These are phyloP conservation scores for Nepenthes gracilis DNA, from an alignment of 148 eudicot genomes.

Conservation along the genomic window DNA sequence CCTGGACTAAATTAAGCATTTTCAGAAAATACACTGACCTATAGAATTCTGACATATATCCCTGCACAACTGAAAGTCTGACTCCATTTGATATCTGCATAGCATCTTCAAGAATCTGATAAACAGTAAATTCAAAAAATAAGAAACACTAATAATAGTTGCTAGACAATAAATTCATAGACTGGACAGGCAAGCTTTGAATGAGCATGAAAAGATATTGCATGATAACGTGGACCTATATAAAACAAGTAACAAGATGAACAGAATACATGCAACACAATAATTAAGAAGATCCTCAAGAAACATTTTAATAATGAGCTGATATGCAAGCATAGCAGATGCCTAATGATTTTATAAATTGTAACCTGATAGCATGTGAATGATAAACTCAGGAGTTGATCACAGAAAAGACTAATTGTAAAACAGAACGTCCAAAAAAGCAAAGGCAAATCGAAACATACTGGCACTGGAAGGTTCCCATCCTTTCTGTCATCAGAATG, in stretches of 20 bases:
- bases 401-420: not conserved
- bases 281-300: not conserved
- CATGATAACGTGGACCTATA: not conserved
- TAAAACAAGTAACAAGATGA: not conserved
- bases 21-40: slow-evolving; percentile 37
- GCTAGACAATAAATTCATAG: not conserved
- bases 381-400: too few species aligned
- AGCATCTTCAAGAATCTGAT: slow-evolving; percentile 64
- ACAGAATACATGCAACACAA: not conserved
- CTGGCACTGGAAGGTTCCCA: slow-evolving; percentile 73
- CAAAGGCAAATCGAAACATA: slow-evolving; percentile 12
- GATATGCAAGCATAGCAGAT: too few species aligned
- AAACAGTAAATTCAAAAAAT: slow-evolving; percentile 1
- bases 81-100: slow-evolving; percentile 53
- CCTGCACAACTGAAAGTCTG: slow-evolving; percentile 86
- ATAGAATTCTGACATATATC: slow-evolving; percentile 77
- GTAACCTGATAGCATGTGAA: too few species aligned
- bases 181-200: not conserved
- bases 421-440: too few species aligned
- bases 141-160: not conserved
- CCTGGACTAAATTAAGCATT: slow-evolving; percentile 3
- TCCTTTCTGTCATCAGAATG: slow-evolving; percentile 48
- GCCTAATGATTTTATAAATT: too few species aligned
- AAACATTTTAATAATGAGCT: too few species aligned
- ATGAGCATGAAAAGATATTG: not conserved